Conservation (phyloP, 73 alveolate species). For the Effrenium voratum region DNA sequence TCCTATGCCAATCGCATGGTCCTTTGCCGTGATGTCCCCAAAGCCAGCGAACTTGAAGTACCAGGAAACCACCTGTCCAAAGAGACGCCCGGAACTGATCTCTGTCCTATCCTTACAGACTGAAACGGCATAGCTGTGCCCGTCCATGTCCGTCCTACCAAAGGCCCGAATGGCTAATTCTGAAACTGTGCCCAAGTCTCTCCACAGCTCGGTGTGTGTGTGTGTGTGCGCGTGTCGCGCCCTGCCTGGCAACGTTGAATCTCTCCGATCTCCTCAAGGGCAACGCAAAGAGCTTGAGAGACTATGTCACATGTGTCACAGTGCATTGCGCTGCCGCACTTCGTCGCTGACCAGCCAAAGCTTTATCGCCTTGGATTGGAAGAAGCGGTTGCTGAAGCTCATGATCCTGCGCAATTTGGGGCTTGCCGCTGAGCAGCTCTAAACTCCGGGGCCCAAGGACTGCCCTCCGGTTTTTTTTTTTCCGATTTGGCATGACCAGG, state of each 20-base stretch:
- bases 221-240: not conserved
- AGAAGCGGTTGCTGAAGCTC: slow-evolving; percentile 75
- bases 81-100: no score
- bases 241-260: slow-evolving; percentile 12
- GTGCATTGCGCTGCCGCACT: not conserved
- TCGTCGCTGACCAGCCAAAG: not conserved
- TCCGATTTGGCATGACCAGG: no score
- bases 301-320: not conserved
- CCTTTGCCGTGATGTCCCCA: slow-evolving; percentile 12
- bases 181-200: no score
- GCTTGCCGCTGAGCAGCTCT: not conserved
- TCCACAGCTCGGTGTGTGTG: no score
- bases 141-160: no score
- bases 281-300: not conserved
- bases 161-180: no score
- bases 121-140: no score
- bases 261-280: slow-evolving; percentile 17
- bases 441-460: not conserved
- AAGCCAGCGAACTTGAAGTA: slow-evolving; percentile 57
- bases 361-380: slow-evolving; percentile 13
- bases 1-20: no score
- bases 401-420: not conserved
- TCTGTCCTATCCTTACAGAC: no score
- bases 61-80: slow-evolving; percentile 63
- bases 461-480: no score